Evolutionary conservation across 768 basidiomycete genomes (phyloP).

Genomic region (Termitomyces sp.): DNA sequence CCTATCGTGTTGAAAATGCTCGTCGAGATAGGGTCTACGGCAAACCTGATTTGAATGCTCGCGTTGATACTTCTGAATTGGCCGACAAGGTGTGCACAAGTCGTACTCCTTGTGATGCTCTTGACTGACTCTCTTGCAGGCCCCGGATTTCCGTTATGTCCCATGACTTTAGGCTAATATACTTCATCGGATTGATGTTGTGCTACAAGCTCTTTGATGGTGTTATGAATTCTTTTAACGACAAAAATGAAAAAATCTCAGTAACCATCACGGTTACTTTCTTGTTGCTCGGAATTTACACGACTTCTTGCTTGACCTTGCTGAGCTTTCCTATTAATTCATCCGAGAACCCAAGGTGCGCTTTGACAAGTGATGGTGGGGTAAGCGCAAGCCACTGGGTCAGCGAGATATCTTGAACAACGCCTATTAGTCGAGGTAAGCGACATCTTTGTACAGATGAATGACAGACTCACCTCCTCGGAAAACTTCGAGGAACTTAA

Average conservation of each 20-base stretch:
- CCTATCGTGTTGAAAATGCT: constrained; percentile 58
- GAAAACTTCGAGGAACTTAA: constrained; percentile 60
- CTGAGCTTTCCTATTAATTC: constrained; percentile 42
- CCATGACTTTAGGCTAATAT: constrained; percentile 15
- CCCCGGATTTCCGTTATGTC: constrained; percentile 57
- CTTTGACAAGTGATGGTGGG: constrained; percentile 53
- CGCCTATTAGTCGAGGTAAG: neutral
- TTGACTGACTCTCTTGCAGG: constrained; percentile 26
- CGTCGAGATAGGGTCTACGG: constrained; percentile 50
- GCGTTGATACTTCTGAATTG: constrained; percentile 56
- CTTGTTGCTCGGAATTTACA: constrained; percentile 11
- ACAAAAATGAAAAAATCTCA: neutral
- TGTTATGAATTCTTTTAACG: neutral
- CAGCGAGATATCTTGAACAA: constrained; percentile 51
- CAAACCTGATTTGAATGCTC: constrained; percentile 35
- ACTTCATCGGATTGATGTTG: neutral
- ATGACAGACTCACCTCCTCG: constrained; percentile 33
- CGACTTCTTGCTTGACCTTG: constrained; percentile 45
- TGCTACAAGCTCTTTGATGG: neutral
- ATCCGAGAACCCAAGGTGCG: constrained; percentile 51
- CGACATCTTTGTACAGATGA: neutral
- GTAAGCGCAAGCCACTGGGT: constrained; percentile 60
- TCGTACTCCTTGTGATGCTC: neutral
- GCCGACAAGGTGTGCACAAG: constrained; percentile 50
- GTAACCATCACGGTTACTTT: neutral